Percentiles rank a stretch among this genome's conserved stretches.
Evolutionary conservation across 495 filamentous ascomycete species (phyloP).

Genomic region (Aspergillus nanangensis): DNA sequence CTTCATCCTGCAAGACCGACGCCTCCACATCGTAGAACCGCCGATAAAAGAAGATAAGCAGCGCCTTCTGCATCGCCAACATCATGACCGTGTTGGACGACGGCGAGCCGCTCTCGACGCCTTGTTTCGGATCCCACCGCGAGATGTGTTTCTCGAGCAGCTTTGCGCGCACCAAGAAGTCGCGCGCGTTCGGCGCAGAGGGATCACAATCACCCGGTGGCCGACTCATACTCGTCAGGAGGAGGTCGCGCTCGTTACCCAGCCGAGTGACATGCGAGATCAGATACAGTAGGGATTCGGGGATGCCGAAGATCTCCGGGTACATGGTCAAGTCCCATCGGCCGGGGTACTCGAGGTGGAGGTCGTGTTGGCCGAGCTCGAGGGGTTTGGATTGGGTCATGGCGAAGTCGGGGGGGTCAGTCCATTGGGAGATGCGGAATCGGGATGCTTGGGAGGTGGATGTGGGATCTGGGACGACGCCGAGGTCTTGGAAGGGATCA

Average conservation of each 20-base stretch:
- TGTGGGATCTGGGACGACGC: not conserved
- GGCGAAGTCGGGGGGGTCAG: slow-evolving; percentile 10
- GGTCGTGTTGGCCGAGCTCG: slow-evolving; percentile 21
- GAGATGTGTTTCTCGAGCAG: slow-evolving; percentile 16
- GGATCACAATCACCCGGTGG: slow-evolving; percentile 10
- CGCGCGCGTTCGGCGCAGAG: not conserved
- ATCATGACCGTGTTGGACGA: slow-evolving; percentile 15
- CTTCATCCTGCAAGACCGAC: slow-evolving; percentile 18
- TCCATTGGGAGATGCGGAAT: slow-evolving; percentile 17
- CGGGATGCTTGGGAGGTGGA: not conserved
- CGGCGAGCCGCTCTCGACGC: slow-evolving; percentile 6
- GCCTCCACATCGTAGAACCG: slow-evolving; percentile 23
- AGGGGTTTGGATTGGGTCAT: slow-evolving; percentile 19
- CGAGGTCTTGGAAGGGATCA: not conserved
- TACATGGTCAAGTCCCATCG: slow-evolving; percentile 22
- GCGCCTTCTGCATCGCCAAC: slow-evolving; percentile 18
- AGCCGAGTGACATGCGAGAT: slow-evolving; percentile 22
- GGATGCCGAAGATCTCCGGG: slow-evolving; percentile 24
- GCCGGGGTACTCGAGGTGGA: slow-evolving; percentile 23
- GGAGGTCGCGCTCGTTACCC: slow-evolving; percentile 20
- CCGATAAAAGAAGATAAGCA: slow-evolving; percentile 28
- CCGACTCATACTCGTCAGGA: not conserved
- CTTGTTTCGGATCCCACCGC: slow-evolving; percentile 3
- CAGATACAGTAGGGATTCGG: slow-evolving; percentile 19
- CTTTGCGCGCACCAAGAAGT: slow-evolving; percentile 18